Evolutionary conservation across 1,284 basidiomycete genomes (phyloP), one percentile per base, ranked within the genome.

Genomic region (Tetrapyrgos nigripes): DNA sequence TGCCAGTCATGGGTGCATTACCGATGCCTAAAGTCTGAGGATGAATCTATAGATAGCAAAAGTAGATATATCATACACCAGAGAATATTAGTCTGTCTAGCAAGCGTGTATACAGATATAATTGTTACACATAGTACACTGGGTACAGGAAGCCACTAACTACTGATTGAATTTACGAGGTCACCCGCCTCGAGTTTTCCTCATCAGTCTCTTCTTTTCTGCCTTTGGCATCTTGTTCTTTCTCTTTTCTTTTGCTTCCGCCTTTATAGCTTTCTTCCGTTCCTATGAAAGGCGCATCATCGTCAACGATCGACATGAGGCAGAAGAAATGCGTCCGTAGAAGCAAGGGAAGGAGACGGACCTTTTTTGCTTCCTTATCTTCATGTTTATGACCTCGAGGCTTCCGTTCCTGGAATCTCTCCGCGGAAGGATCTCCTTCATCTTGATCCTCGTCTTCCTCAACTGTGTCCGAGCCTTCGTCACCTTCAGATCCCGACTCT

Each of bases 181-280:
- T n/a, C n/a, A 55, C 58, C 62, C 72, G 60, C 67, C 63, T 62
- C 68, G 73, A 60, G 72, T 75, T 66, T 80, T 81, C 76, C 94
- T 97, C 64, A 97, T 83, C 64, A 85, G 84, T 50, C 87, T 83
- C 76, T 93, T 92, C 80, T 98, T 98, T 76, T 96, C 94, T 40
- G 89, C 85, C 74, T 98, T 98, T 53, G 94, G 92, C 82, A 98
- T 94, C 79, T 98, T 98, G 64, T 86, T 81, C 74, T 95, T 93
- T 61, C 96, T 83, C 74, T 87, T 93, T 77, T 97, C 95, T 66
- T 91, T 84, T 53, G 90, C 88, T 72, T 93, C 92, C 63, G 89
- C 91, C 72, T 97, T 98, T 29, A 85, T 85, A 11, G 89, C 88
- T 71, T 93, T 92, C 75, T 97, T 96, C 10, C 96, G 87, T 73